Evolutionary conservation across 2,329 filamentous ascomycete species (phyloP), one percentile per base, ranked within the genome.

Genomic region (Sporothrix pseudoabietina): DNA sequence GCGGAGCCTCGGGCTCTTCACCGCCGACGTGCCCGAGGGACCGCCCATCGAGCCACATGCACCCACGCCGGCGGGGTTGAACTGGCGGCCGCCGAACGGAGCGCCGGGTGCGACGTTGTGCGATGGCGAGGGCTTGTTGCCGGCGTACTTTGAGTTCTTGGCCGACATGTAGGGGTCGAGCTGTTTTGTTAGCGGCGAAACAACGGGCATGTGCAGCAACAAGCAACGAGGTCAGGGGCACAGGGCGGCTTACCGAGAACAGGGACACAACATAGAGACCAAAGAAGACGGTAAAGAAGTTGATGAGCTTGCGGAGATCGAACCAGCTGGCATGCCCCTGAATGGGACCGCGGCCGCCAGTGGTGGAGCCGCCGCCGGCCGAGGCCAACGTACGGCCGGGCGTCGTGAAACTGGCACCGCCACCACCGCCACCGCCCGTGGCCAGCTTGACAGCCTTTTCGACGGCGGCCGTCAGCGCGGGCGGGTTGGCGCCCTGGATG

Each of bases 401-500:
- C 0, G 85, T 85, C 70, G 83, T 83, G 78, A 90, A 91, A 0
- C 81, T 81, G 2, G 85, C 83, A 1, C 80, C 81, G n/a, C 79
- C 79, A 0, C 80, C 80, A 8, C 26, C 26, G 26, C 26, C 26
- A 26, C 26, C 26, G 26, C 26, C 26, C 26, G 82, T 82, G 4
- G 82, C 83, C 22, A 90, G 83, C 79, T 88, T 88, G 70, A 89
- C 84, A 3, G 88, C 89, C 80, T 92, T 92, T 78, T 91, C 90
- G 76, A 98, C 90, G 32, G 92, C 93, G 72, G 89, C 87, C 49
- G 90, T 91, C 59, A 99, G 89, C 70, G 89, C 90, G 12, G 90
- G 86, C 1, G 90, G 88, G 83, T 97, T 92, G 47, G 94, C 94
- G 78, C 96, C 96, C 79, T 88, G 87, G 79, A 97, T 90, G 44